Evolutionary conservation across 345 rosid genomes (phyloP).

Genomic region (Populus euphratica): DNA sequence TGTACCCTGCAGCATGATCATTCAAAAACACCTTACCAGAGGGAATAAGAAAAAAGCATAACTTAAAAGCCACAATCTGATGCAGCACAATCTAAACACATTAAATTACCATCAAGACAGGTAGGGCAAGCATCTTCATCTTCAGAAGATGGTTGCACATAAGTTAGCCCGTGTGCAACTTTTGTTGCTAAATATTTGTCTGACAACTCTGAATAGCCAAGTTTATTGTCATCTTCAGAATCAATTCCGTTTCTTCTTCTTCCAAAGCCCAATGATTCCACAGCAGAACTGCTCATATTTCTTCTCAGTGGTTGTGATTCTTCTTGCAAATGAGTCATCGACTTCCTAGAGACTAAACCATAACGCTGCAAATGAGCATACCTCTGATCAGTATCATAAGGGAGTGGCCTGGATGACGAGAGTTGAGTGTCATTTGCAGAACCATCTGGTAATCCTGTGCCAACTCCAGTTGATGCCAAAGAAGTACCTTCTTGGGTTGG

Average conservation of each 20-base stretch:
- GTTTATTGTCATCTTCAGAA: constrained; percentile 38
- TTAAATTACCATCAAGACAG: constrained; percentile 58
- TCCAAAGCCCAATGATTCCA: constrained; percentile 42
- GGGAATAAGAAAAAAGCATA: not conserved
- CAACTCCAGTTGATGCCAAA: constrained; percentile 33
- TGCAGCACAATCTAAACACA: not conserved
- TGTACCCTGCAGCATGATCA: constrained; percentile 50
- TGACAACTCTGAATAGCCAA: constrained; percentile 35
- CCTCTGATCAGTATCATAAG: constrained; percentile 57
- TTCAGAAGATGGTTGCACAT: constrained; percentile 37
- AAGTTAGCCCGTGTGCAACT: constrained; percentile 25
- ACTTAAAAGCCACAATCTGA: not conserved
- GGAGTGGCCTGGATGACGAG: constrained; percentile 36
- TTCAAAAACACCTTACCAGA: not conserved
- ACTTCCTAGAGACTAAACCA: constrained; percentile 66
- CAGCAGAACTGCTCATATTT: constrained; percentile 40
- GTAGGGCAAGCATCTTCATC: constrained; percentile 73
- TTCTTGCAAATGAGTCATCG: constrained; percentile 51
- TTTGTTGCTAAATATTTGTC: constrained; percentile 36
- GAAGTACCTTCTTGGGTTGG: constrained; percentile 41
- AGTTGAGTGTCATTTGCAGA: constrained; percentile 37
- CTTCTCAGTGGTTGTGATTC: constrained; percentile 53
- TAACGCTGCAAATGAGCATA: constrained; percentile 55
- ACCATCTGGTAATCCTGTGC: constrained; percentile 31
- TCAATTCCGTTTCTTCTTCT: constrained; percentile 44